Conservation (phyloP, 2,329 filamentous ascomycete species). For the Diaporthe velutina region DNA sequence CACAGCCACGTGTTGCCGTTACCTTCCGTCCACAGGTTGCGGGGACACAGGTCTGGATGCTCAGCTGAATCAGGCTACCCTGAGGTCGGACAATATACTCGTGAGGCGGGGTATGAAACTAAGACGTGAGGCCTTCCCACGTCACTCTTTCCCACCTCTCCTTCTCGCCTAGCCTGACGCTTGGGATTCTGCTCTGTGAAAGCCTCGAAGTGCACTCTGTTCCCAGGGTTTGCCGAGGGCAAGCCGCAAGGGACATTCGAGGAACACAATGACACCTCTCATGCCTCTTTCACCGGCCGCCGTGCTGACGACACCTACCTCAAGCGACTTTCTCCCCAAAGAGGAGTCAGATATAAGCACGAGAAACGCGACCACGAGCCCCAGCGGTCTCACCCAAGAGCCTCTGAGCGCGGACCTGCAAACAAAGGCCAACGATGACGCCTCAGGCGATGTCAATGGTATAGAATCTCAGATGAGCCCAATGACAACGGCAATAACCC, state of each 20-base stretch:
- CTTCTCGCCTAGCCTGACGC: too few species aligned
- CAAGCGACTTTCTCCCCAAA: background rate
- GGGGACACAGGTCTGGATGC: background rate
- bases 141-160: background rate
- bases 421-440: background rate
- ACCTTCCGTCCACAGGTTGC: background rate
- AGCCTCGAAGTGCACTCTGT: background rate
- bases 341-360: background rate
- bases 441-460: background rate
- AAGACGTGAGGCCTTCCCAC: background rate
- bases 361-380: background rate
- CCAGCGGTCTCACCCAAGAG: background rate
- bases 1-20: conserved; percentile 19
- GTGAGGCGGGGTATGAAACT: background rate
- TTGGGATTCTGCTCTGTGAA: background rate
- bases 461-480: background rate
- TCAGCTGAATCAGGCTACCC: background rate
- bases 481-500: background rate
- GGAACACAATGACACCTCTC: background rate
- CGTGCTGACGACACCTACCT: too few species aligned
- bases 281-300: background rate
- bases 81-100: background rate
- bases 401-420: background rate
- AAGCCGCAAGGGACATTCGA: background rate
- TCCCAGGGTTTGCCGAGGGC: too few species aligned